Evolutionary conservation across 306 rosid species (phyloP).

Genomic region (Prunus mira): DNA sequence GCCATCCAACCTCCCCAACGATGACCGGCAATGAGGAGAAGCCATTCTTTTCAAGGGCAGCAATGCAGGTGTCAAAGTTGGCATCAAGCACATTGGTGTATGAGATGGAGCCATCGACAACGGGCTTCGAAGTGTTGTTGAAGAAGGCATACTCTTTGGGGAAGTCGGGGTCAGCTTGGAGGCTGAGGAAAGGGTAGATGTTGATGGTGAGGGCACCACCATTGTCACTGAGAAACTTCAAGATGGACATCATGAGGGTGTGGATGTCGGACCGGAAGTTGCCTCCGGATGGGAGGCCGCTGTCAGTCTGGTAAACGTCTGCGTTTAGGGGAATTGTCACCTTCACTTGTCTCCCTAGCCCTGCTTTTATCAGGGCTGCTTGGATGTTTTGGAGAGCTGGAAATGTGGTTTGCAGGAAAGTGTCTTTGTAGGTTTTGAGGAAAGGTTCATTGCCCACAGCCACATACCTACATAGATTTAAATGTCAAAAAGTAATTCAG

Average conservation of each 20-base stretch:
- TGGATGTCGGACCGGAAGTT: conserved; percentile 72
- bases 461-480: conserved; percentile 43
- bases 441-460: conserved; percentile 97
- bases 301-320: conserved; percentile 76
- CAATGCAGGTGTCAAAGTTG: conserved; percentile 79
- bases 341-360: conserved; percentile 83
- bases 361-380: conserved; percentile 90
- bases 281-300: conserved; percentile 78
- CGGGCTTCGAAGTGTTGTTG: conserved; percentile 63
- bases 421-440: conserved; percentile 62
- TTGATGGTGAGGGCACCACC: conserved; percentile 66
- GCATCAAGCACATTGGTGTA: conserved; percentile 93
- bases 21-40: conserved; percentile 68
- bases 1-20: conserved; percentile 96
- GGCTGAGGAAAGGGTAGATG: conserved; percentile 96
- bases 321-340: conserved; percentile 86
- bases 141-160: conserved; percentile 91
- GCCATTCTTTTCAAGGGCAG: conserved; percentile 82
- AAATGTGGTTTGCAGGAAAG: conserved; percentile 49
- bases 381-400: conserved; percentile 90
- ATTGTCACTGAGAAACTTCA: conserved; percentile 66
- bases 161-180: conserved; percentile 84
- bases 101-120: conserved; percentile 72
- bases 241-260: conserved; percentile 52
- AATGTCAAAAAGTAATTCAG: not conserved